Evolutionary conservation across 768 basidiomycete genomes (phyloP).

Genomic region (Boletellus ananas): DNA sequence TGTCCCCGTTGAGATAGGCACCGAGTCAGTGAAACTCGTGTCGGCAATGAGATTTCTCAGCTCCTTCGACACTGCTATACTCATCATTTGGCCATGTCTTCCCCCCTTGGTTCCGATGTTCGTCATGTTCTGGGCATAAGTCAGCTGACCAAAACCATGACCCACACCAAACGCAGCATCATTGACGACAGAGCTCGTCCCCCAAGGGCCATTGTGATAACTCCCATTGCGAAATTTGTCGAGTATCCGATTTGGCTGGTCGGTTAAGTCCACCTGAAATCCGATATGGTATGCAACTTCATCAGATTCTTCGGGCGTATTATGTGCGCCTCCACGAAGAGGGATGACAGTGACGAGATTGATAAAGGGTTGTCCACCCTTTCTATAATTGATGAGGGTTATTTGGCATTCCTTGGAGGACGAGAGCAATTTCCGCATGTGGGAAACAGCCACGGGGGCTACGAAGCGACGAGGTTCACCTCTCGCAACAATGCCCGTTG

Average conservation of each 20-base stretch:
- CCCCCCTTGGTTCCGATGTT: constrained; percentile 21
- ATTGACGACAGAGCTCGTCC: background rate
- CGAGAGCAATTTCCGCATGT: constrained; percentile 60
- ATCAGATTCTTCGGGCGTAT: constrained; percentile 49
- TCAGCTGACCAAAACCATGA: constrained; percentile 9
- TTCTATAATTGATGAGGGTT: constrained; percentile 82
- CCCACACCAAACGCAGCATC: background rate
- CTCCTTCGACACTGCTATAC: constrained; percentile 46
- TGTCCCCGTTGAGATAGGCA: constrained; percentile 42
- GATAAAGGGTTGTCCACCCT: constrained; percentile 80
- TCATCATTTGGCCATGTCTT: constrained; percentile 26
- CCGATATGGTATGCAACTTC: constrained; percentile 87
- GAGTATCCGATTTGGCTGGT: constrained; percentile 81
- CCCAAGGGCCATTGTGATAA: constrained; percentile 46
- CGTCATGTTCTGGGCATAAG: constrained; percentile 18
- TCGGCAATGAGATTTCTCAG: constrained; percentile 48
- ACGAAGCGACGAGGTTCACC: constrained; percentile 57
- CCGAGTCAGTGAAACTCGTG: constrained; percentile 43
- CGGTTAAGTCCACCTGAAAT: constrained; percentile 91
- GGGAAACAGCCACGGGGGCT: constrained; percentile 61
- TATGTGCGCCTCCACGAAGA: constrained; percentile 57
- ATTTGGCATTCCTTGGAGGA: constrained; percentile 88
- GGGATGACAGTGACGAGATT: constrained; percentile 94
- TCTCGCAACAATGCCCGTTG: constrained; percentile 50
- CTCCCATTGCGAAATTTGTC: constrained; percentile 75